Evolutionary conservation across 148 eudicot species (phyloP), one percentile per base, ranked within the genome.

Genomic region (Amaranthus hypochondriacus): DNA sequence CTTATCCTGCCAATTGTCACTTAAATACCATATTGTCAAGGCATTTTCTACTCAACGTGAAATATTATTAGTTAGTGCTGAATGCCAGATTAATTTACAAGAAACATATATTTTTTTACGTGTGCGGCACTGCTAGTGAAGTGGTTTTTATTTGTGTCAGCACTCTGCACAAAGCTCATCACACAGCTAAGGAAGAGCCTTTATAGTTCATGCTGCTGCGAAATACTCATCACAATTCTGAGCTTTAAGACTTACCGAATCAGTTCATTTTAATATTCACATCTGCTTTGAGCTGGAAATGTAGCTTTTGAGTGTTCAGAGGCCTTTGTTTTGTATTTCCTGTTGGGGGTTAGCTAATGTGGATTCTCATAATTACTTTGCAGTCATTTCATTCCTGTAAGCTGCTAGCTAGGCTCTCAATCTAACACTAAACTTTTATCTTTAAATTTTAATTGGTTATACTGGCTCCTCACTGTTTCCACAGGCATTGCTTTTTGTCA

Each of bases 1-100:
- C 65, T 64, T 49, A 39, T 62, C 78, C 69, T 75, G 68, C 53
- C 72, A 54, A 76, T 71, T 75, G 68, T 57, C 72, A 54, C 63
- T 18, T 0, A 67, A 75, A 58, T 52, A 11, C 28, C 48, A 6
- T 15, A 49, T 4, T 59, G 12, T 62, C 4, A 11, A 4, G 48
- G 4, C 55, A n/a, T 68, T 62, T 43, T 54, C 47, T 44, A 50
- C 42, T 48, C 9, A 5, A 14, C 14, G 4, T 56, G 66, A 65
- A 52, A 56, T 7, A 56, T 12, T 4, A 5, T 44, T 6, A 7
- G 5, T 14, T 48, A 4, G 14, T 60, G 67, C 10, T 75, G 55
- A 48, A 75, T 67, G 15, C 39, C 39, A 28, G 39, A 28, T 28
- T 28, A 6, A 47, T n/a, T 1, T 0, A 15, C 39, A 46, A 62